Evolutionary conservation across 2,329 filamentous ascomycete species (phyloP), one percentile per base, ranked within the genome.

Genomic region (Talaromyces pinophilus): DNA sequence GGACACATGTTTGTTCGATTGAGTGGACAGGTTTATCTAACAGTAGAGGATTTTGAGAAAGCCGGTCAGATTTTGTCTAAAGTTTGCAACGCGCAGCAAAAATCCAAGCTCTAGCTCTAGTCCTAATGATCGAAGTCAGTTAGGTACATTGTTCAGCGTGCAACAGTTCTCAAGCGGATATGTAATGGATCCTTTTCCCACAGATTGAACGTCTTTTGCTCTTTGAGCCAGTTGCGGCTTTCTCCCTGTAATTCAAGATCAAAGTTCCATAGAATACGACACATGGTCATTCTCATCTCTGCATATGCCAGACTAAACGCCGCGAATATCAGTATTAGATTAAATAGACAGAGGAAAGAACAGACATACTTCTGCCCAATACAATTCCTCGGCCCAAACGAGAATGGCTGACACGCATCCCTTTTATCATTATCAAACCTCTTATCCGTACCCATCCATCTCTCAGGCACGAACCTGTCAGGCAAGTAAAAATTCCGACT

Each of bases 1-100:
- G 85, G 84, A 0, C 82, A 83, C 62, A 85, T 88, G 75, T 97
- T 90, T 90, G 82, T 84, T 0, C 82, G 94, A 59, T 72, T 96
- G 59, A 92, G 90, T 74, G 92, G 87, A 17, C 92, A 97, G 82
- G 85, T 95, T 0, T 98, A 94, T 75, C 78, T 97, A 17, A 92
- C 92, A 25, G 74, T 89, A 70, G 82, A 83, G 8, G 93, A 97
- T 77, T 97, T 95, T 74, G 86, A 90, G 74, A 91, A 86, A 85
- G 84, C 85, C 2, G 91, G 84, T 0, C 74, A 81, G 57, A 80
- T 85, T 10, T 76, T 95, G 72, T 84, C 86, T 74, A 79, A 82
- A 38, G 70, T 90, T 4, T 88, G 85, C 55, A 60, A 60, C 19
- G 22, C 11, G 6, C 19, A 60, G 22, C 57, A 33, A 11, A 46